Conservation (phyloP, 371 early-diverging fungal species). For the Batkoa obscura region DNA sequence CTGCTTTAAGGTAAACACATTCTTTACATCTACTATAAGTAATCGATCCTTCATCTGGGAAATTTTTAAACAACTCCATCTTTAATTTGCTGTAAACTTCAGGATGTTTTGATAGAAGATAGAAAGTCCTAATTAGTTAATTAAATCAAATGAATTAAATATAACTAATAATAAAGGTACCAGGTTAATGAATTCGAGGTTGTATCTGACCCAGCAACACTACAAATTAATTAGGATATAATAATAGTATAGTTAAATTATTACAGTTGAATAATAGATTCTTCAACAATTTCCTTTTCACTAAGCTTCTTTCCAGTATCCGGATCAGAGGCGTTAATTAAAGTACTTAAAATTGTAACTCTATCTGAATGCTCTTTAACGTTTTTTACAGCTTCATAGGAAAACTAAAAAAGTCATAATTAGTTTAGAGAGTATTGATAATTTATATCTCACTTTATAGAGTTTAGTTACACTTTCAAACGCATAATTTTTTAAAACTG, state of each 20-base stretch:
- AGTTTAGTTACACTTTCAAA: no score
- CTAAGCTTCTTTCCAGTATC: not conserved
- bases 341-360: not conserved
- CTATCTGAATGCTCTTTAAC: not conserved
- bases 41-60: not conserved
- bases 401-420: no score
- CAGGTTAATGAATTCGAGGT: not conserved
- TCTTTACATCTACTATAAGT: not conserved
- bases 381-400: not conserved
- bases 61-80: not conserved
- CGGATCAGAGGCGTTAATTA: not conserved
- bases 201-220: not conserved
- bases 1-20: not conserved
- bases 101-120: not conserved
- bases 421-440: no score
- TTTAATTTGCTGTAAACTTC: not conserved
- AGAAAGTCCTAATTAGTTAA: not conserved
- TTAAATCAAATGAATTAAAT: not conserved
- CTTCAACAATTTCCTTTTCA: not conserved
- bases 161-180: not conserved
- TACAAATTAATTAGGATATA: not conserved
- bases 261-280: not conserved
- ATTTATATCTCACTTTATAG: no score
- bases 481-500: no score
- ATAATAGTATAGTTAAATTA: not conserved